Evolutionary conservation across 257 asterid genomes (phyloP).

Genomic region (Nicotiana noctiflora): DNA sequence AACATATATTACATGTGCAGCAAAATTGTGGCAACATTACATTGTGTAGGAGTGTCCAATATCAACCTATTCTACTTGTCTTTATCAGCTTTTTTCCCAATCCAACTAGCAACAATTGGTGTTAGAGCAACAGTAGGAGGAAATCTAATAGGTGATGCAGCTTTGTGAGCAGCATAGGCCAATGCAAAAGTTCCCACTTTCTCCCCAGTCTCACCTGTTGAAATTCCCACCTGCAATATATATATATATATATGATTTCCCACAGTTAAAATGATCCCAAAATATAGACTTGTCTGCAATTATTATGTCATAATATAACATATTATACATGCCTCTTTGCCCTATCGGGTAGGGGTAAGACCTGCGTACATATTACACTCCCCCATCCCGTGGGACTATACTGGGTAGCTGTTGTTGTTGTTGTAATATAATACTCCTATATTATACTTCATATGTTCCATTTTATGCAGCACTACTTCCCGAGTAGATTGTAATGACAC

Average conservation of each 20-base stretch:
- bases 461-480: too few relatives aligned
- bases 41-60: not conserved
- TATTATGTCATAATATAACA: not conserved
- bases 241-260: not conserved
- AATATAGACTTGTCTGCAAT: not conserved
- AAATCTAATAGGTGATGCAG: constrained; percentile 93
- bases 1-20: constrained; percentile 13
- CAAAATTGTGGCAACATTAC: constrained; percentile 18
- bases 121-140: constrained; percentile 98
- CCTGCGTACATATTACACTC: too few relatives aligned
- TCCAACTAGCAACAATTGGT: constrained; percentile 88
- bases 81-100: constrained; percentile 73
- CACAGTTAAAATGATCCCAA: not conserved
- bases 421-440: too few relatives aligned
- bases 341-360: too few relatives aligned
- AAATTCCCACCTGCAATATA: constrained; percentile 61
- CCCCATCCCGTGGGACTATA: too few relatives aligned
- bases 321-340: too few relatives aligned
- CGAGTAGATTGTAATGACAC: too few relatives aligned
- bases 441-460: too few relatives aligned
- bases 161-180: constrained; percentile 98
- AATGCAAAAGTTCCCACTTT: constrained; percentile 91
- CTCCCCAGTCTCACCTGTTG: constrained; percentile 65
- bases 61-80: constrained; percentile 28
- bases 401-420: too few relatives aligned